Evolutionary conservation across 1,139 yeast genomes (phyloP).

Genomic region (Geotrichum phurueaensis): DNA sequence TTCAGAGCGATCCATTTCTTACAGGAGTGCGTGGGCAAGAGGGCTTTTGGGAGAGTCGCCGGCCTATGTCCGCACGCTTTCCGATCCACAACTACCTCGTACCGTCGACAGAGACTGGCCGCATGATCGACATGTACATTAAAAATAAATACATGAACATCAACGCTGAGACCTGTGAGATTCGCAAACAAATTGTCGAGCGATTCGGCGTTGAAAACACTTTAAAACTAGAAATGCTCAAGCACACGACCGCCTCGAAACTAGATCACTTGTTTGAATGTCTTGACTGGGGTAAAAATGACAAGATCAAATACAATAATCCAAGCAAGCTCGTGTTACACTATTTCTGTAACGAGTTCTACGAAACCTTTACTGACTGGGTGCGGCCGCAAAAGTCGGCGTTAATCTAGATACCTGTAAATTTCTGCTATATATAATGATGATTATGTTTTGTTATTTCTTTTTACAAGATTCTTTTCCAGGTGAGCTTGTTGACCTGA

Average conservation of each 20-base stretch:
- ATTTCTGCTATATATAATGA: not conserved
- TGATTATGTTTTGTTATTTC: not conserved
- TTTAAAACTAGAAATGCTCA: not conserved
- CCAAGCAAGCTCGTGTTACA: not conserved
- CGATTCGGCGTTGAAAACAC: not conserved
- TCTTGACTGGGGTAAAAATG: slow-evolving; percentile 11
- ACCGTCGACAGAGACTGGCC: not conserved
- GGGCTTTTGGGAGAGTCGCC: slow-evolving; percentile 8
- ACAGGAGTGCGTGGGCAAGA: not conserved
- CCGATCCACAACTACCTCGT: not conserved
- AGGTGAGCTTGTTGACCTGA: not conserved
- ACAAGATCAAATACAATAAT: not conserved
- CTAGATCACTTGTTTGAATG: slow-evolving; percentile 10
- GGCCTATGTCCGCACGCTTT: slow-evolving; percentile 5
- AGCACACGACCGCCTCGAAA: not conserved
- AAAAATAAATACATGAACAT: not conserved
- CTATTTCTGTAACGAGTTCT: not conserved
- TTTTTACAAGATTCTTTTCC: slow-evolving; percentile 3
- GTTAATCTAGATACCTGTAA: not conserved
- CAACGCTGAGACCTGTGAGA: not conserved
- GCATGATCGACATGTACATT: not conserved
- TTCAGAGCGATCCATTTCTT: not conserved
- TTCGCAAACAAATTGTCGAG: not conserved
- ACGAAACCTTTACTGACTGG: not conserved
- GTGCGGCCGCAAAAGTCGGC: not conserved